Evolutionary conservation across 2,329 filamentous ascomycete species (phyloP).

Genomic region (Arthrobotrys conoides): DNA sequence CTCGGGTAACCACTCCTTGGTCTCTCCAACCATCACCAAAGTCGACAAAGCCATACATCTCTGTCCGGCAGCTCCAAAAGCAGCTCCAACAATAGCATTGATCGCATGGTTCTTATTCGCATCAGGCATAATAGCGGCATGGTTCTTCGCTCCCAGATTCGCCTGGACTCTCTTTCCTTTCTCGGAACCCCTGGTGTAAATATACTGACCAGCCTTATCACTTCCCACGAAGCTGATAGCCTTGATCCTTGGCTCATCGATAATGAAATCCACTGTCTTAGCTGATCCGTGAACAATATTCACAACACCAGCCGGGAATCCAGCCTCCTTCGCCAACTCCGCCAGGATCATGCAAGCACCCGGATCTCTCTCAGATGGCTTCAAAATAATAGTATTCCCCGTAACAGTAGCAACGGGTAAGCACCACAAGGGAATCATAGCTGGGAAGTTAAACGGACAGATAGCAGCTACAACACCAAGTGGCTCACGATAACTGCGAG

Average conservation of each 20-base stretch:
- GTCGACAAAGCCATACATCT: constrained; percentile 89
- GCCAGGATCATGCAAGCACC: constrained; percentile 88
- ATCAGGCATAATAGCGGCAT: constrained; percentile 84
- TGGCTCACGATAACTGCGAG: constrained; percentile 83
- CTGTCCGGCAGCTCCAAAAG: constrained; percentile 87
- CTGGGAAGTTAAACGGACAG: constrained; percentile 91
- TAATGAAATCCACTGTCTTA: constrained; percentile 86
- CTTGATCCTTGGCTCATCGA: constrained; percentile 87
- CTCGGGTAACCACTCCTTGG: constrained; percentile 84
- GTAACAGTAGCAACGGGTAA: constrained; percentile 87
- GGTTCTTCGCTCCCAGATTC: constrained; percentile 90
- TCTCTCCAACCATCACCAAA: constrained; percentile 86
- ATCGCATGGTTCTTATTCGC: constrained; percentile 92
- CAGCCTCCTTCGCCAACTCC: constrained; percentile 83
- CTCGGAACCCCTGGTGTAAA: constrained; percentile 81
- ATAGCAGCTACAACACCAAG: constrained; percentile 86
- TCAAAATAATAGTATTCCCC: constrained; percentile 86
- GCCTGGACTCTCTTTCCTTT: constrained; percentile 91
- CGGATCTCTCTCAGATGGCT: constrained; percentile 88
- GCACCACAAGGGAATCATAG: constrained; percentile 93
- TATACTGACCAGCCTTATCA: constrained; percentile 86
- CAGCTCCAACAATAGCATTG: constrained; percentile 85
- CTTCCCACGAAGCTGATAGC: constrained; percentile 87
- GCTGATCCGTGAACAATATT: constrained; percentile 87
- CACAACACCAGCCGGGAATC: constrained; percentile 84